Evolutionary conservation across 2,329 filamentous ascomycete species (phyloP).

Genomic region (Aspergillus caelatus): DNA sequence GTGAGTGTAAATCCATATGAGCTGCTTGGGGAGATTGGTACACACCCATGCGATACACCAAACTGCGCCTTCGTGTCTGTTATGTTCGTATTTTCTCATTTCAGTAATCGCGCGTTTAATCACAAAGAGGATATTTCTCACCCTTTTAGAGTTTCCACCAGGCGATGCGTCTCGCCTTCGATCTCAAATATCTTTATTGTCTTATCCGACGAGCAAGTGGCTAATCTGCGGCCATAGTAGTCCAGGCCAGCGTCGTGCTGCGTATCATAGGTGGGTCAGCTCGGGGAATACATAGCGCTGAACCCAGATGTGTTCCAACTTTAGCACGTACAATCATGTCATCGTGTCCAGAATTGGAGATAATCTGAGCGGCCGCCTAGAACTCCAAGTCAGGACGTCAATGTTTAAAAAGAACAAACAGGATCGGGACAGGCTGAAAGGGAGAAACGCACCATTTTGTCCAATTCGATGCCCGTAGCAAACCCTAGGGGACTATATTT

Average conservation of each 20-base stretch:
- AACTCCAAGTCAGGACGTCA: conserved; percentile 15
- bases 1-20: not conserved
- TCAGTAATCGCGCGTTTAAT: conserved; percentile 14
- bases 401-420: not conserved
- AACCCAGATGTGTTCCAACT: not conserved
- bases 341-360: conserved; percentile 88
- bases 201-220: conserved; percentile 96
- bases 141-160: conserved; percentile 94
- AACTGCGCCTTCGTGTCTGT: conserved; percentile 91
- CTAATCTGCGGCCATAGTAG: conserved; percentile 94
- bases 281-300: not conserved
- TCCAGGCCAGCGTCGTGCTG: conserved; percentile 97
- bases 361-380: conserved; percentile 68
- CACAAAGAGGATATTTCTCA: conserved; percentile 45
- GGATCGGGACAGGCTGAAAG: not conserved
- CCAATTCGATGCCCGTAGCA: conserved; percentile 1
- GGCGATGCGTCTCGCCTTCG: conserved; percentile 84
- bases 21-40: conserved; percentile 11
- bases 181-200: conserved; percentile 99
- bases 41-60: conserved; percentile 92
- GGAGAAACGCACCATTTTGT: conserved; percentile 15
- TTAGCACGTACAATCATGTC: conserved; percentile 94
- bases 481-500: not conserved
- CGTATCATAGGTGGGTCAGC: conserved; percentile 13
- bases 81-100: not conserved